These are phyloP conservation scores for Monilinia laxa DNA, from an alignment of 2,329 filamentous ascomycete genomes.

Conservation along the genomic window DNA sequence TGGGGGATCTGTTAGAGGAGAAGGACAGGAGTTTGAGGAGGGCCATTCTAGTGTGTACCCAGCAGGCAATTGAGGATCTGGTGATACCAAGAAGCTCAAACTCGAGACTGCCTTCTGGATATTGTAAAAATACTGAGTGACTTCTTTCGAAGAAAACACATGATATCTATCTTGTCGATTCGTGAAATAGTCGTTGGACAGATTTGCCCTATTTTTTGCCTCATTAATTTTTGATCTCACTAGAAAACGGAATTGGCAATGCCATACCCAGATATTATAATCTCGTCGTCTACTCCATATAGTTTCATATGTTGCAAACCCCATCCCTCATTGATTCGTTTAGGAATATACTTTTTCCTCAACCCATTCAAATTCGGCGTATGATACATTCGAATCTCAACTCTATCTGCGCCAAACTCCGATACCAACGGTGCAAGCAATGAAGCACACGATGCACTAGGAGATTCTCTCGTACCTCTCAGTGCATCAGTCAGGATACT, in stretches of 20 bases:
- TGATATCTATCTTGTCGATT: conserved; percentile 95
- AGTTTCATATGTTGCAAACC: conserved; percentile 99
- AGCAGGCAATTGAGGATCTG: conserved; percentile 52
- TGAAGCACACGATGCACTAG: conserved; percentile 81
- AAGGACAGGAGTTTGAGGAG: conserved; percentile 67
- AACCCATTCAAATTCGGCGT: conserved; percentile 91
- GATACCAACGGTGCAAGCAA: conserved; percentile 78
- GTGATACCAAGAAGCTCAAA: conserved; percentile 77
- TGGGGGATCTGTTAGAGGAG: conserved; percentile 68
- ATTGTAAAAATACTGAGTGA: conserved; percentile 78
- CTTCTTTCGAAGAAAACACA: conserved; percentile 73
- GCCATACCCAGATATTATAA: conserved; percentile 82
- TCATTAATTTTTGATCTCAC: neutral
- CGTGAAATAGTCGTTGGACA: conserved; percentile 93
- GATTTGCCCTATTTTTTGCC: conserved; percentile 62
- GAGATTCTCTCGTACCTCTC: conserved; percentile 86
- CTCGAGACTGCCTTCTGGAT: conserved; percentile 76
- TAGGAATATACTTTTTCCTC: conserved; percentile 79
- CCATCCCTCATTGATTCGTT: conserved; percentile 96
- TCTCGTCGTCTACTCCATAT: conserved; percentile 91
- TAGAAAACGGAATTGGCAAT: neutral
- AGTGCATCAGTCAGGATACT: conserved; percentile 91
- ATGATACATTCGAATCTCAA: conserved; percentile 96
- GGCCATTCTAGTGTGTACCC: conserved; percentile 74
- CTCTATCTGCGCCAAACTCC: conserved; percentile 79